Evolutionary conservation across 768 basidiomycete species (phyloP), one percentile per base, ranked within the genome.

Genomic region (Leccinum subtestaceum): DNA sequence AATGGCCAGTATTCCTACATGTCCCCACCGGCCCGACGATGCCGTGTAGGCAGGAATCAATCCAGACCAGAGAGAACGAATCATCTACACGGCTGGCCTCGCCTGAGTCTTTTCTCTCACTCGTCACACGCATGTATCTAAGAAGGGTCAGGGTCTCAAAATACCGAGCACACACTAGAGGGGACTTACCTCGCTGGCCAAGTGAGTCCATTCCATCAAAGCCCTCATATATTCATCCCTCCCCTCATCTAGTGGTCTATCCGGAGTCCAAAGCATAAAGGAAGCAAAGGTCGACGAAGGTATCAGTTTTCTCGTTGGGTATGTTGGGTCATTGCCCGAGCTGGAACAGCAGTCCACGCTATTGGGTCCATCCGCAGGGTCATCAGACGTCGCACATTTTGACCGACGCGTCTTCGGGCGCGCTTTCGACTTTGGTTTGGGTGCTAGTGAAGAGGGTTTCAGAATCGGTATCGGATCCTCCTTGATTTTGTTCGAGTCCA

Each of bases 241-340:
- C 3, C 80, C 82, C 53, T 84, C 85, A 60, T 92, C 86, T 1
- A 89, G 83, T 0, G 84, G 82, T 21, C 81, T 80, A 70, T 93
- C 92, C 4, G 87, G 81, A 58, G 85, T 78, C 91, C 91, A 93
- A 23, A 93, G 68, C n/a, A 82, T 81, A 62, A 93, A 83, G 1
- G 83, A 84, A 3, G 80, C 76, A 66, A 93, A 93, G 50, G 76
- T 78, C 0, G 81, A 79, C 3, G 75, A 73, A 4, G 87, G 81
- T 7, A 74, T 65, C 57, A 89, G 70, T 11, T 63, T 71, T 48
- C 76, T 77, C 21, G 67, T 68, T 19, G 11, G 53, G 0, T 67
- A 64, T 21, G 17, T 17, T 13, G 51, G 17, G 12, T 55, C 46
- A 3, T 34, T 12, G 15, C 43, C 57, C 10, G 43, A 23, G 21